These are phyloP conservation scores for Russula compacta DNA, from an alignment of 768 basidiomycete genomes.

Conservation along the genomic window DNA sequence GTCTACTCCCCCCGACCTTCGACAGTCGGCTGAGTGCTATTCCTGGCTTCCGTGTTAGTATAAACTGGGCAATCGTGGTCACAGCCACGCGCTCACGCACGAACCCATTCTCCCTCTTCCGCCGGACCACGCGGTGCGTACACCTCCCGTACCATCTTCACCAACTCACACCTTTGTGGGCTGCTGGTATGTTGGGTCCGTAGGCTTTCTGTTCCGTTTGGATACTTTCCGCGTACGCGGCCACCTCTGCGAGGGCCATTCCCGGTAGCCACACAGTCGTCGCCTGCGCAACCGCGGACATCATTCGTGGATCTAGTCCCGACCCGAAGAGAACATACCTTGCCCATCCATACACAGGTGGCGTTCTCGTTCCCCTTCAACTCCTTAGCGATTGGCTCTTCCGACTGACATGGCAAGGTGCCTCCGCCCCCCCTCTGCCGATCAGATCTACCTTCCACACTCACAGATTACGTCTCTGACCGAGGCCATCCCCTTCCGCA, in stretches of 20 bases:
- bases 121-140: constrained; percentile 8
- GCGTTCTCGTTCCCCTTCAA: neutral
- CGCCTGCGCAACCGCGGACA: neutral
- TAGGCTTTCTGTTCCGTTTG: constrained; percentile 14
- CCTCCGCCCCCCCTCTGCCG: no score
- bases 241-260: constrained; percentile 7
- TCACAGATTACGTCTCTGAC: constrained; percentile 12
- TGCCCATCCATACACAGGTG: constrained; percentile 13
- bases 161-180: neutral
- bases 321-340: neutral
- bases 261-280: neutral
- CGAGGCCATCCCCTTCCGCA: constrained; percentile 6
- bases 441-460: constrained; percentile 14
- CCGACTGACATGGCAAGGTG: neutral
- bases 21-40: constrained; percentile 11
- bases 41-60: constrained; percentile 12
- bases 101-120: neutral
- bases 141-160: neutral
- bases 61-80: constrained; percentile 9
- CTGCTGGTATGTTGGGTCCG: neutral
- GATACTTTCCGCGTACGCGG: constrained; percentile 11
- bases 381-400: neutral
- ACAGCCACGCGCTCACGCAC: neutral
- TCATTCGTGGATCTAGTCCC: constrained; percentile 10
- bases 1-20: constrained; percentile 11